phyloP scores from a whole-genome alignment of 306 rosid genomes.

The Dalbergia cochinchinensis region DNA sequence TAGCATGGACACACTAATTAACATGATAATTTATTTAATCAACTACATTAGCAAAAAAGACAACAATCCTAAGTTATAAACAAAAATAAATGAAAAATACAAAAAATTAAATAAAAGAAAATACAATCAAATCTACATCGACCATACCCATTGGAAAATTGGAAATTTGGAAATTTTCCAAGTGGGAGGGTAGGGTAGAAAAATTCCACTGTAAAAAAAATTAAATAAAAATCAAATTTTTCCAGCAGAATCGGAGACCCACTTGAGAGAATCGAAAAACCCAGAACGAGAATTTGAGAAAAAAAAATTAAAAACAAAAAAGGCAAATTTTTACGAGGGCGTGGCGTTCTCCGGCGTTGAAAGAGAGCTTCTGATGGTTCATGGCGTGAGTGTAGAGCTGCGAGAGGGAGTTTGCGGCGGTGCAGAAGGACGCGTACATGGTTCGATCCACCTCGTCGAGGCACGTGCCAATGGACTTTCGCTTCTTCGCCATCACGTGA shows the following conservation, averaged over 20 bases:
- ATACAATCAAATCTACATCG: constrained; percentile 1
- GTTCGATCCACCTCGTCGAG: constrained; percentile 66
- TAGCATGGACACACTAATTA: constrained; percentile 13
- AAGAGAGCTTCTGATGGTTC: constrained; percentile 59
- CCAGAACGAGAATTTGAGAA: not conserved
- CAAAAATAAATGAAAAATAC: not conserved
- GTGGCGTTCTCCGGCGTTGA: constrained; percentile 62
- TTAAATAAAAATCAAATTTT: not conserved
- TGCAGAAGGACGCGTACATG: constrained; percentile 57
- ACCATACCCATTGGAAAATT: not conserved
- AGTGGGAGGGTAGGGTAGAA: not conserved
- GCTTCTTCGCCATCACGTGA: constrained; percentile 52
- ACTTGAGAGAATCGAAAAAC: not conserved
- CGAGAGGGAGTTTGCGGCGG: constrained; percentile 58
- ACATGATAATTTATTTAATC: not conserved
- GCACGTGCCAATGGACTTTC: constrained; percentile 54
- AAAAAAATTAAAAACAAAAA: not conserved
- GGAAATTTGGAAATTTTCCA: not conserved
- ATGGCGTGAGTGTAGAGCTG: constrained; percentile 56
- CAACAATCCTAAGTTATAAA: not conserved
- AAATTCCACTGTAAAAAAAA: not conserved
- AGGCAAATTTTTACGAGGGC: constrained; percentile 44
- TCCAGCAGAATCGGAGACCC: not conserved
- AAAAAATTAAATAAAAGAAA: not conserved
- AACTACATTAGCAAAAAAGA: not conserved